Base-by-base conservation (phyloP, 495 filamentous ascomycete species). In the Daldinia childiae region DNA sequence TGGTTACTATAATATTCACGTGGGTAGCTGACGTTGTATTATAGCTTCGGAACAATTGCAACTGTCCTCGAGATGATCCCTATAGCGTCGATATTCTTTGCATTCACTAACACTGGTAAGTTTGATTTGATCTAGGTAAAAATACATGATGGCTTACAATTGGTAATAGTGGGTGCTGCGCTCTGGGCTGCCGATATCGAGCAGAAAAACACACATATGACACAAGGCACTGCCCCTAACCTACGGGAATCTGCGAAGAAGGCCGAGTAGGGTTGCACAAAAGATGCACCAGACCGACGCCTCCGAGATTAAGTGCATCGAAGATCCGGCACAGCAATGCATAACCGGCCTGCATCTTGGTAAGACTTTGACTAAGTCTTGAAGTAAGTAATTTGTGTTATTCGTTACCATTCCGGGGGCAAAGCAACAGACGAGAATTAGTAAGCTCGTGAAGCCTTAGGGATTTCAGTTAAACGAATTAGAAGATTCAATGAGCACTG, bases 131-230 rank as follows among this genome's bases (percentile, higher is more conserved):
- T 29, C 14, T 29, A 26, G 30, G 14, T 21, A 38, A 29, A n/a
- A 29, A 64, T 39, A 51, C 12, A 39, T 32, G 30, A 39, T 27
- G 24, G 65, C 73, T 81, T 36, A 82, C 72, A 59, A 36, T 24
- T 57, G 17, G 15, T 30, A 62, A 32, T 24, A 83, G 83, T 95
- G 56, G 95, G 95, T 0, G 95, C 95, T 26, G 95, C 94, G 19
- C 82, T 99, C 29, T 99, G 93, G 93, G 94, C 95, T 21, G 90
- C 93, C 6, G 95, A 98, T 81, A 87, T 98, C 60, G 95, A 98
- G 80, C 84, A 86, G 65, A 86, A 82, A 67, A 83, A 81, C 50
- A 81, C 74, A 30, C 58, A 76, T 52, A 84, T 84, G 83, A 76
- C 78, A 30, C 69, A 79, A 58, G 82, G 80, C 34, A 89, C 87